Evolutionary conservation across 495 filamentous ascomycete species (phyloP).

Genomic region (Oleoguttula mirabilis): DNA sequence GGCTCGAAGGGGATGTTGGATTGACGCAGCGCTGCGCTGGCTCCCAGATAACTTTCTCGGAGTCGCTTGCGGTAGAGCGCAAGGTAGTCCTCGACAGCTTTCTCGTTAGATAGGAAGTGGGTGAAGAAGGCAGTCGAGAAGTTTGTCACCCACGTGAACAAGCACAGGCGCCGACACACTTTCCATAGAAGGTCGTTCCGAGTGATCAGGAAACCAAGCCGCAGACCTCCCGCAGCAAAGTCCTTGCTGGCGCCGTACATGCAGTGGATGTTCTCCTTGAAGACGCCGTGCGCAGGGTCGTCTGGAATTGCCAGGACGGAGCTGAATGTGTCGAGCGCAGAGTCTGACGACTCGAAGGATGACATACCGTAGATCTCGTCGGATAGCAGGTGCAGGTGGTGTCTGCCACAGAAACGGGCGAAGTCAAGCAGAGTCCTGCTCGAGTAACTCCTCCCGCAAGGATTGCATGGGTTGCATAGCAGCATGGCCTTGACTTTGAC

Average conservation of each 20-base stretch:
- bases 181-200: constrained; percentile 33
- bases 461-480: not conserved
- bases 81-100: too few relatives aligned
- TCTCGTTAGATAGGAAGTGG: too few relatives aligned
- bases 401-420: not conserved
- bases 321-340: too few relatives aligned
- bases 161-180: constrained; percentile 30
- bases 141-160: constrained; percentile 41
- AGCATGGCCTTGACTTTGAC: not conserved
- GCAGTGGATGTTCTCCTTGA: constrained; percentile 38
- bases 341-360: too few relatives aligned
- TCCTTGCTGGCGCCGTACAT: constrained; percentile 53
- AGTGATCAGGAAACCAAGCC: constrained; percentile 43
- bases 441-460: not conserved
- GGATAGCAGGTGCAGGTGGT: not conserved
- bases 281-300: too few relatives aligned
- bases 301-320: too few relatives aligned
- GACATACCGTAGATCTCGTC: not conserved
- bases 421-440: not conserved
- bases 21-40: too few relatives aligned
- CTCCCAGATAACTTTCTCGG: too few relatives aligned
- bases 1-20: too few relatives aligned
- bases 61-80: too few relatives aligned
- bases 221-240: constrained; percentile 44
- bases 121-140: too few relatives aligned